Evolutionary conservation across 768 basidiomycete species (phyloP), one percentile per base, ranked within the genome.

Genomic region (Pulveroboletus sp.): DNA sequence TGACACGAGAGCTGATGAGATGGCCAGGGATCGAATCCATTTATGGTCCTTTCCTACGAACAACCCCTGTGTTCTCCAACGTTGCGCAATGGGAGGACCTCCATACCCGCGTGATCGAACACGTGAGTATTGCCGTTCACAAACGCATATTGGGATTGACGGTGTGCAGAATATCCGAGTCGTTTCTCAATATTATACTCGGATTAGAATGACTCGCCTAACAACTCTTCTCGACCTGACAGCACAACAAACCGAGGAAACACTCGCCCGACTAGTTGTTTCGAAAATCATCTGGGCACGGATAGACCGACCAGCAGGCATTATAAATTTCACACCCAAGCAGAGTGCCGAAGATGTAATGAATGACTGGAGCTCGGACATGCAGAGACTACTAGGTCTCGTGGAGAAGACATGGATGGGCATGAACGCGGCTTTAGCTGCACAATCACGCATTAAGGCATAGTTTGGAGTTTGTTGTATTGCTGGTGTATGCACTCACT

Each of bases 361-460:
- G 85, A 98, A 98, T 63, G 91, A 92, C 54, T 99, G 96, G 95
- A 94, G 92, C 69, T 89, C 85, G 19, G 94, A 98, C 63, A 92
- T 99, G 80, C 89, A 86, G 61, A 93, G 88, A 71, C 72, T 99
- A 62, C 76, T 99, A 52, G 81, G 87, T 16, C 70, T 96, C 35
- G 89, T 93, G 13, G 96, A 99, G 73, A 97, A 97, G 80, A 93
- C 92, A n/a, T 96, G 94, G 90, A 93, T 93, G 90, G 87, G 86
- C 31, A 85, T 93, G 79, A 92, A 92, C 57, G 89, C 90, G 29
- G 89, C 90, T 11, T 81, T 89, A 64, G 89, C 90, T 40, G 89
- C 89, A 19, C 86, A 89, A 57, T 82, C 86, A 43, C 76, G 83
- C 51, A 72, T 73, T 54, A 78, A 76, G 54, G 71, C 71, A 59